Evolutionary conservation across 2,329 filamentous ascomycete species (phyloP).

Genomic region (Orbilia brochopaga): DNA sequence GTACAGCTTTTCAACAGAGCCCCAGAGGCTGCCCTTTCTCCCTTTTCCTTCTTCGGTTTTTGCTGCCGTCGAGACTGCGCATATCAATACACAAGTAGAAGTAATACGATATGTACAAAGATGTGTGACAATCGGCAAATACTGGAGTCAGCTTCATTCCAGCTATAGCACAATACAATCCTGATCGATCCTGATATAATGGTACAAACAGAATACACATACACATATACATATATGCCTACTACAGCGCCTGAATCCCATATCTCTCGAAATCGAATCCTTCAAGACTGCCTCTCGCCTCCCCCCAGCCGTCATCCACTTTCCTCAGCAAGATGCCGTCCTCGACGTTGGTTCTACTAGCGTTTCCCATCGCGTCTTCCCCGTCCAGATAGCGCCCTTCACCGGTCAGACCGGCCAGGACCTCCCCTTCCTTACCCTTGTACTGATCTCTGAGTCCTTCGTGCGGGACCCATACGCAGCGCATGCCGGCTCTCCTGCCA

Average conservation of each 20-base stretch:
- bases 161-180: too few relatives aligned
- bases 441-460: constrained; percentile 77
- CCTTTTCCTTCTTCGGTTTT: too few relatives aligned
- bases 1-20: not conserved
- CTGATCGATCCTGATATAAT: too few relatives aligned
- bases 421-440: constrained; percentile 74
- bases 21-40: not conserved
- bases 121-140: too few relatives aligned
- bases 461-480: constrained; percentile 91
- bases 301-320: constrained; percentile 68
- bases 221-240: too few relatives aligned
- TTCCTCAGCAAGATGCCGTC: constrained; percentile 62
- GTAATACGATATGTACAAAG: too few relatives aligned
- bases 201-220: too few relatives aligned
- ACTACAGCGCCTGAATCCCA: constrained; percentile 61
- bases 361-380: constrained; percentile 56
- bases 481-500: constrained; percentile 89
- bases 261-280: constrained; percentile 68
- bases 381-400: constrained; percentile 63
- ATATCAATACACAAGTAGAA: too few relatives aligned
- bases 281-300: constrained; percentile 64
- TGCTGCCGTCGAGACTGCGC: too few relatives aligned
- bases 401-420: constrained; percentile 81
- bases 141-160: too few relatives aligned
- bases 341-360: constrained; percentile 58